Evolutionary conservation across 768 basidiomycete species (phyloP).

Genomic region (Boletus vinaceobasis): DNA sequence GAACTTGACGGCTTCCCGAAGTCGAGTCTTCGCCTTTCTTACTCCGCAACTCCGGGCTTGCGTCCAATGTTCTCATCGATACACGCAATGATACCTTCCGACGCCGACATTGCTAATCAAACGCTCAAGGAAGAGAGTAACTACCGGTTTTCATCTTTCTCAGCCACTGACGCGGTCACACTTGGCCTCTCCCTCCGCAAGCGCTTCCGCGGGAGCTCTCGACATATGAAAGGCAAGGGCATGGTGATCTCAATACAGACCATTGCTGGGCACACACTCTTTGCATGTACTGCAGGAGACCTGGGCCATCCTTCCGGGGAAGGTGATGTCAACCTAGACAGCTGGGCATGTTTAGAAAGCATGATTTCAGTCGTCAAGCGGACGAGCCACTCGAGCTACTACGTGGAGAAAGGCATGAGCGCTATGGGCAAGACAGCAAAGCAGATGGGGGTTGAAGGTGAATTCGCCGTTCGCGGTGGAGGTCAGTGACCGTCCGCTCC

Average conservation of each 20-base stretch:
- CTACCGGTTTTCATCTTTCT: constrained; percentile 72
- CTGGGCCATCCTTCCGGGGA: constrained; percentile 61
- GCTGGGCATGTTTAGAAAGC: constrained; percentile 73
- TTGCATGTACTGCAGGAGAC: constrained; percentile 83
- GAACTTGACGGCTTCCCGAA: not conserved
- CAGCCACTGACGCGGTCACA: constrained; percentile 75
- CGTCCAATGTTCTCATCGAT: constrained; percentile 60
- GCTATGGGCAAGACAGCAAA: constrained; percentile 77
- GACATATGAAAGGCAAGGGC: constrained; percentile 75
- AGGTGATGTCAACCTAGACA: constrained; percentile 77
- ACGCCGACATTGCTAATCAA: constrained; percentile 71
- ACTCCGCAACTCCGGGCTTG: constrained; percentile 7
- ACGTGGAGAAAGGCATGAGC: constrained; percentile 83
- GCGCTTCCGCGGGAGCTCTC: constrained; percentile 69
- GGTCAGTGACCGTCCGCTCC: constrained; percentile 46
- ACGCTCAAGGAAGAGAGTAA: constrained; percentile 65
- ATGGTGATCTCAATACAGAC: constrained; percentile 78
- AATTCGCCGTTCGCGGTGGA: constrained; percentile 68
- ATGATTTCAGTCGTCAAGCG: constrained; percentile 77
- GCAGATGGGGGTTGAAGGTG: constrained; percentile 66
- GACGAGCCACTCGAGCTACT: constrained; percentile 82
- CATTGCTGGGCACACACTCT: constrained; percentile 73
- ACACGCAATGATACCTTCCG: constrained; percentile 59
- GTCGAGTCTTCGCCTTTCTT: constrained; percentile 1
- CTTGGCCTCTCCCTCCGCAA: constrained; percentile 77